A percentile compares a stretch with the other conserved stretches of the same genome.
Evolutionary conservation across 495 filamentous ascomycete genomes (phyloP).

Genomic region (Platismatia glauca): DNA sequence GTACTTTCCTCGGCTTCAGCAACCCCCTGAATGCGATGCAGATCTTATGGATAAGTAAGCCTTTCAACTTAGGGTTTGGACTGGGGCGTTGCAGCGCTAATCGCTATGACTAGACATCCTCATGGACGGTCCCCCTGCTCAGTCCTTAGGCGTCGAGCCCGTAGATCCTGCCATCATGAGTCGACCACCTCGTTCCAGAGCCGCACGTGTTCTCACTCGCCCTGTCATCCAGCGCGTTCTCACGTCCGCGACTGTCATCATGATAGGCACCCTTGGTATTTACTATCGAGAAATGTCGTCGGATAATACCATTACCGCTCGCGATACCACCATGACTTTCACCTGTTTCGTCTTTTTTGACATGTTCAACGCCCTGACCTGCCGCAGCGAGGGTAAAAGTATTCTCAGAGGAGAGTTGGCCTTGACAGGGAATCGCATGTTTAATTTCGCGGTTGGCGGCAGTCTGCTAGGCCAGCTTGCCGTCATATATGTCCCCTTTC

Average conservation of each 20-base stretch:
- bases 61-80: background rate
- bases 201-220: constrained; percentile 77
- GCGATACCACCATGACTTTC: constrained; percentile 99
- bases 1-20: constrained; percentile 83
- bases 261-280: constrained; percentile 80
- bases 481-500: constrained; percentile 87
- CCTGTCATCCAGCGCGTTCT: constrained; percentile 74
- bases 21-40: constrained; percentile 98
- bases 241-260: constrained; percentile 81
- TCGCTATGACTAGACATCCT: constrained; percentile 68
- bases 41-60: constrained; percentile 97
- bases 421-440: constrained; percentile 79
- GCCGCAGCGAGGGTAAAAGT: constrained; percentile 84
- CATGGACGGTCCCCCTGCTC: constrained; percentile 96
- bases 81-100: background rate
- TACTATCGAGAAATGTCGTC: constrained; percentile 81
- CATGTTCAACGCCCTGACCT: constrained; percentile 96
- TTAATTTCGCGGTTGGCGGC: constrained; percentile 85
- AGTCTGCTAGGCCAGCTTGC: constrained; percentile 76
- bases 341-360: constrained; percentile 98
- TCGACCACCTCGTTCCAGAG: constrained; percentile 73
- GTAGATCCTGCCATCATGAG: constrained; percentile 93
- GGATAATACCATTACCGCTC: constrained; percentile 63
- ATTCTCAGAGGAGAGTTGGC: constrained; percentile 77
- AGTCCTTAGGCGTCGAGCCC: constrained; percentile 92